These are phyloP conservation scores for Mimosa bimucronata DNA, from an alignment of 306 rosid species.

Conservation along the genomic window DNA sequence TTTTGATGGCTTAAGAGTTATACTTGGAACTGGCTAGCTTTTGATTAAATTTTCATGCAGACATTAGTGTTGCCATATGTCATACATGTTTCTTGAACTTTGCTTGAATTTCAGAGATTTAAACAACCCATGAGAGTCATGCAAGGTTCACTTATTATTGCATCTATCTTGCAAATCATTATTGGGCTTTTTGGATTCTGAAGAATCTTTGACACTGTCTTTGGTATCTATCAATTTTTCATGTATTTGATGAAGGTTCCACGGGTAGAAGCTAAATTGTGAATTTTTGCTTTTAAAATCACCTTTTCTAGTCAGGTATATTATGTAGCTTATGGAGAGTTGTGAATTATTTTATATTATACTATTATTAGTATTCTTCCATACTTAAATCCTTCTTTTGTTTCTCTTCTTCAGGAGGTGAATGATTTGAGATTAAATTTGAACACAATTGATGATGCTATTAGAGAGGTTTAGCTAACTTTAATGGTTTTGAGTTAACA, in stretches of 20 bases:
- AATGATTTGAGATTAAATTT: constrained; percentile 71
- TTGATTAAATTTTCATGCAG: too few species aligned
- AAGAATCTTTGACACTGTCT: too few species aligned
- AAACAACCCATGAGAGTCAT: too few species aligned
- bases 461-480: constrained; percentile 71
- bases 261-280: constrained; percentile 87
- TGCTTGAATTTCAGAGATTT: too few species aligned
- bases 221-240: constrained; percentile 87
- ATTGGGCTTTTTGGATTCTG: too few species aligned
- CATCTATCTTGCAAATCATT: too few species aligned
- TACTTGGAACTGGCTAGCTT: too few species aligned
- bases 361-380: constrained; percentile 27
- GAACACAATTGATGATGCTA: constrained; percentile 75
- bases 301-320: constrained; percentile 86
- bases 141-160: too few species aligned
- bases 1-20: too few species aligned
- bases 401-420: constrained; percentile 60
- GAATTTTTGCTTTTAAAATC: constrained; percentile 95
- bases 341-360: constrained; percentile 30
- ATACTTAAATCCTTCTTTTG: constrained; percentile 33
- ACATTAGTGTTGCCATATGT: too few species aligned
- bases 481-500: constrained; percentile 35
- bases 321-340: constrained; percentile 26
- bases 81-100: too few species aligned
- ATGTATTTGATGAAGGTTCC: constrained; percentile 97